Evolutionary conservation across 805 yeast species (phyloP), one percentile per base, ranked within the genome.

Genomic region (Osmozyma mogii): DNA sequence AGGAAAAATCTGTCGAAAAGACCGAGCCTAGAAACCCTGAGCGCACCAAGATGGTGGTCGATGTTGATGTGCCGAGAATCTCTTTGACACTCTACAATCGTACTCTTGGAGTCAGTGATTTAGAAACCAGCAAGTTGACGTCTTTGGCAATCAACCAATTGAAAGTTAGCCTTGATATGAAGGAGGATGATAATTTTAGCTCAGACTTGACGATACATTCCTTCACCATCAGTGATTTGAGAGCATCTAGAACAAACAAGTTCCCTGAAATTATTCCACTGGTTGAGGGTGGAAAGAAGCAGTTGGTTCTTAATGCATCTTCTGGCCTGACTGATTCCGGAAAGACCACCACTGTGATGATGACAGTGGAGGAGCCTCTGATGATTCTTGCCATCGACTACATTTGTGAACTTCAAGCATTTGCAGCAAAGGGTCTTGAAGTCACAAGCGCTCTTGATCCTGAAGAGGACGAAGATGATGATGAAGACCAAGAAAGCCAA

Each of bases 321-420:
- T n/a, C n/a, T n/a, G n/a, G n/a, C n/a, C n/a, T n/a, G n/a, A 62
- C 77, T 0, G 65, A 56, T 29, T 51, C 41, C 12, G 50, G 44
- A 25, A 64, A 67, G 30, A 54, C 65, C 21, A 62, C 72, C 4
- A 68, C 72, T 13, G 45, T 57, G 0, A 67, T 77, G 45, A 47
- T 81, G 4, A 74, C 85, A 0, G 68, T 89, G 8, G 94, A 84
- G 36, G 81, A 79, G 37, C 96, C 96, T 0, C 72, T 71, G 34
- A 69, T 81, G 8, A 76, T 92, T 28, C 51, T 92, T 17, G 96
- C 96, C 0, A 58, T 92, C 41, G 97, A 88, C 48, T 88, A 84
- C 52, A 47, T 89, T 20, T 72, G 88, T 52, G 84, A 92, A 2
- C 46, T 92, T 41, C 82, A 82, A 39, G 49, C 60, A 0, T 88